phyloP scores from a whole-genome alignment of 2,329 filamentous ascomycete genomes.

The Monosporascus sp. region DNA sequence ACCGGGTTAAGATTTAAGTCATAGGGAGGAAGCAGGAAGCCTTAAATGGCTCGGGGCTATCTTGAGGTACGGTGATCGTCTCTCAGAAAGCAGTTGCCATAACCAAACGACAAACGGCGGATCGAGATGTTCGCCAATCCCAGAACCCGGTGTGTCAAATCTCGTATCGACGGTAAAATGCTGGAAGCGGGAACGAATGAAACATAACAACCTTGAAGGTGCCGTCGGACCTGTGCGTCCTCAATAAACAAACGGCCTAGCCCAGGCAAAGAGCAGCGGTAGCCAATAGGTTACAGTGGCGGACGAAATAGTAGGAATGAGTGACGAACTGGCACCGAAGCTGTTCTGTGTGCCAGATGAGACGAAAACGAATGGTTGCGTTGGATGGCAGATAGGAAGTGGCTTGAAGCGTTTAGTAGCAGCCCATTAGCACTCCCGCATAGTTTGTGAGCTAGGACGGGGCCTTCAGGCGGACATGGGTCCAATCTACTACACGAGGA shows the following conservation, averaged over 20 bases:
- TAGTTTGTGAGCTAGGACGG: neutral
- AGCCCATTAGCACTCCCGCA: neutral
- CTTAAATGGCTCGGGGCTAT: neutral
- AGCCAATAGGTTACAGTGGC: slow-evolving; percentile 23
- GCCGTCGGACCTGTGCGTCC: slow-evolving; percentile 25
- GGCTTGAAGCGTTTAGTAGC: neutral
- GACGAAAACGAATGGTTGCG: slow-evolving; percentile 17
- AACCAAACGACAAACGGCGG: neutral
- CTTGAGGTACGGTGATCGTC: neutral
- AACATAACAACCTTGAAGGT: slow-evolving; percentile 22
- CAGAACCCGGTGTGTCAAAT: slow-evolving; percentile 16
- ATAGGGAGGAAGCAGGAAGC: neutral
- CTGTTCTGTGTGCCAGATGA: neutral
- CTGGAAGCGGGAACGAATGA: slow-evolving; percentile 26
- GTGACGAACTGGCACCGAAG: slow-evolving; percentile 7
- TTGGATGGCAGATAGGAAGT: slow-evolving; percentile 3
- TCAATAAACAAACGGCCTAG: slow-evolving; percentile 10
- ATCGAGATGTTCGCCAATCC: slow-evolving; percentile 11
- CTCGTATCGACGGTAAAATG: slow-evolving; percentile 27
- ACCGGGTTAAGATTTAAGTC: neutral
- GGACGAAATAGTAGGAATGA: slow-evolving; percentile 20
- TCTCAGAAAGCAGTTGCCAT: neutral
- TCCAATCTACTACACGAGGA: neutral
- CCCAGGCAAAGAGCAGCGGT: slow-evolving; percentile 9
- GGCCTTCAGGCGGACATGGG: neutral